A percentile compares a stretch with the other conserved stretches of the same genome.
Conservation (phyloP, 805 yeast species). For the Yamadazyma nakazawae region DNA sequence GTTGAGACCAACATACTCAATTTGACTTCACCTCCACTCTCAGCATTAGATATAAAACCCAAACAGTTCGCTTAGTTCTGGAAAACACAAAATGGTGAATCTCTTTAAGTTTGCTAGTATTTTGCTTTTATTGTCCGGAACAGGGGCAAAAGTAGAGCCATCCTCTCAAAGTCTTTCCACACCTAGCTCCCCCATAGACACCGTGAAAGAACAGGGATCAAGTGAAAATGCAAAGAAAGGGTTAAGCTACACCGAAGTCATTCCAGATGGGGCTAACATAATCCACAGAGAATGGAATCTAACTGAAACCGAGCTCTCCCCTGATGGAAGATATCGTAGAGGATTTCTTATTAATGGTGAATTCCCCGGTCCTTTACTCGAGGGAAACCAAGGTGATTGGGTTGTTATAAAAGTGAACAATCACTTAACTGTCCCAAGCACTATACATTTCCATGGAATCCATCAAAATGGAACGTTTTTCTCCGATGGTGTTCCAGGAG, state of each 20-base stretch:
- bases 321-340: constrained; percentile 33
- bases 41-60: not conserved
- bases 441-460: constrained; percentile 56
- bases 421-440: constrained; percentile 32
- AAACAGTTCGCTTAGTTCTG: not conserved
- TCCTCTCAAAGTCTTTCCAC: not conserved
- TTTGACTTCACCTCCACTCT: too few species aligned
- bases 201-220: not conserved
- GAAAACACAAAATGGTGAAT: not conserved
- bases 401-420: constrained; percentile 36
- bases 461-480: constrained; percentile 43
- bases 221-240: not conserved
- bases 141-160: not conserved
- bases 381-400: constrained; percentile 33
- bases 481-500: constrained; percentile 50
- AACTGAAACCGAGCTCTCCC: constrained; percentile 12
- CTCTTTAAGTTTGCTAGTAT: not conserved
- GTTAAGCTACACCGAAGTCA: not conserved
- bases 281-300: constrained; percentile 12
- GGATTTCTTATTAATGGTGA: constrained; percentile 39
- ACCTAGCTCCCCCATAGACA: not conserved
- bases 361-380: constrained; percentile 50
- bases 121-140: not conserved
- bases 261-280: constrained; percentile 6
- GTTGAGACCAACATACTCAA: not conserved